Evolutionary conservation across 495 filamentous ascomycete genomes (phyloP), one percentile per base, ranked within the genome.

Genomic region (Saxophila tyrrhenica): DNA sequence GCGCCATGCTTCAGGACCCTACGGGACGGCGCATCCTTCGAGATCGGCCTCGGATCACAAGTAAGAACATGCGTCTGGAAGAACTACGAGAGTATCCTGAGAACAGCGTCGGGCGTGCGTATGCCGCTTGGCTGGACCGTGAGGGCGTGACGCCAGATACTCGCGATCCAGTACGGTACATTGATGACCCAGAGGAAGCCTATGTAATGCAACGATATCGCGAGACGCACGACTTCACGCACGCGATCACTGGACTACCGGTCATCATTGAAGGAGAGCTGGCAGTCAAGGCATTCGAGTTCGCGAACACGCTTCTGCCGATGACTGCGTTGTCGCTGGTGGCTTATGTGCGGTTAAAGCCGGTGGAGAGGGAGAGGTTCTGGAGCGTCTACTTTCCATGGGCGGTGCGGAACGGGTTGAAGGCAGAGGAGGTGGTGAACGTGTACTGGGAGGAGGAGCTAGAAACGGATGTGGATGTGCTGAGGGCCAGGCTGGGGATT

Each of bases 191-290:
- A 50, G 92, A 97, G 66, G 94, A 87, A 66, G 92, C 92, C 19
- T 98, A 97, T 68, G 92, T 97, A 2, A 95, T 98, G 87, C 92
- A 97, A 77, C 82, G 92, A 25, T 98, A 98, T 70, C 81, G 92
- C 46, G 94, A 98, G 69, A 92, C 86, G 62, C 92, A 98, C 68
- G 92, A 98, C 65, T 97, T 98, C 75, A 97, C 94, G 73, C 92
- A 98, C 69, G 92, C 94, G 0, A 72, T 98, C 32, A 95, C 89
- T 13, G 92, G 92, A 0, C 72, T 98, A 29, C 92, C 94, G 0
- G 78, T 89, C n/a, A 82, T 96, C 46, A 75, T 87, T 1, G 94
- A 98, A 70, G 92, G 94, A 19, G 94, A 97, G 72, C 74, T 97
- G 10, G 89, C 90, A 51, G 77, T 97, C 52, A 97, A 97, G 73